phyloP scores from a whole-genome alignment of 2,329 filamentous ascomycete genomes.

The Hirsutella rhossiliensis region DNA sequence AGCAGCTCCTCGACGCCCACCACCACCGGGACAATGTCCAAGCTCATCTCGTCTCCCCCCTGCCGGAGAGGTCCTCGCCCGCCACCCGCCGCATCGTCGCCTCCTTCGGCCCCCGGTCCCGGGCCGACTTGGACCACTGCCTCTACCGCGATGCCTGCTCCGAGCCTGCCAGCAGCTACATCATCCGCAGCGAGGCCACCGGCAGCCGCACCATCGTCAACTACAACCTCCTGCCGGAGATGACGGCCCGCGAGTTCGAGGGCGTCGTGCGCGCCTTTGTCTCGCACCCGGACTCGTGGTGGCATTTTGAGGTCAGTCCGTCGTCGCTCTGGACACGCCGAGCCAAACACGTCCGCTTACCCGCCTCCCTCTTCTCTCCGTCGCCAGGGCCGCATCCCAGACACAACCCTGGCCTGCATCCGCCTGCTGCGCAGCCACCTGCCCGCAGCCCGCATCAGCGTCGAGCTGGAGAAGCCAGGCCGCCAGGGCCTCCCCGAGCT shows the following conservation, averaged over 20 bases:
- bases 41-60: slow-evolving; percentile 34
- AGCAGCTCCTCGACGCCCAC: slow-evolving; percentile 39
- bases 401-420: slow-evolving; percentile 48
- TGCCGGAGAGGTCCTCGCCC: slow-evolving; percentile 40
- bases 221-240: slow-evolving; percentile 55
- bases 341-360: background rate
- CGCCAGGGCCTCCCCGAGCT: slow-evolving; percentile 46
- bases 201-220: slow-evolving; percentile 60
- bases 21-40: slow-evolving; percentile 9
- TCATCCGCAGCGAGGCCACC: slow-evolving; percentile 47
- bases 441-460: slow-evolving; percentile 42
- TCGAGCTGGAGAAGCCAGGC: slow-evolving; percentile 61
- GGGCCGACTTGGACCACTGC: slow-evolving; percentile 40
- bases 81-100: slow-evolving; percentile 38
- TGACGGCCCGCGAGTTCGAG: slow-evolving; percentile 51
- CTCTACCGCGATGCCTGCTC: slow-evolving; percentile 42
- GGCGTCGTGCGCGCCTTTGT: slow-evolving; percentile 26
- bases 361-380: background rate
- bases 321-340: background rate
- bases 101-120: slow-evolving; percentile 35
- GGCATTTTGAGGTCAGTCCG: slow-evolving; percentile 57
- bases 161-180: slow-evolving; percentile 56
- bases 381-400: slow-evolving; percentile 48
- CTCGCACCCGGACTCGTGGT: slow-evolving; percentile 37
- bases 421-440: slow-evolving; percentile 34